Evolutionary conservation across 768 basidiomycete species (phyloP), one percentile per base, ranked within the genome.

Genomic region (Trametes meyenii): DNA sequence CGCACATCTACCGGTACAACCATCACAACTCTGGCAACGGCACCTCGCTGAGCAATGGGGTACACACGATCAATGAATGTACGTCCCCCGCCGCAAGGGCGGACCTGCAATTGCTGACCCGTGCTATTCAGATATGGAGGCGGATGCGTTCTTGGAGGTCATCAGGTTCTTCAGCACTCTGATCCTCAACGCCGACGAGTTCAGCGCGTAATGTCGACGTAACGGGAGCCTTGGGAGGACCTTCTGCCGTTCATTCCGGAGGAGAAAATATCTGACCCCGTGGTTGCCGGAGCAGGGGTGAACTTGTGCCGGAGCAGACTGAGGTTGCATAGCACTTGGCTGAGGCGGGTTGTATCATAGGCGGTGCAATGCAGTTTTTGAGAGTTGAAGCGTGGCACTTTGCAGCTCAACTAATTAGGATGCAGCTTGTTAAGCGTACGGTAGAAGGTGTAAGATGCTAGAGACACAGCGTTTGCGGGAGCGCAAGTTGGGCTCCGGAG

Each of bases 1-100:
- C 63, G 36, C 75, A 81, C 62, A 81, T 82, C 58, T 80, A 80
- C 72, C 79, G 81, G 43, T 83, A 80, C 66, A 70, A 66, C 52
- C 71, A 75, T 61, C 63, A 65, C 42, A 65, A 65, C 53, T 55
- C 62, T 3, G 67, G 63, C 2, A 63, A 65, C 55, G 60, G 59
- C 6, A 63, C 63, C 29, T 64, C 64, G 42, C 50, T 71, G 55
- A 45, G 54, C 26, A 64, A 65, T 23, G 67, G 67, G 4, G 66
- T 70, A 38, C 73, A 74, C 59, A 72, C 73, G 10, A 61, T 73
- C 17, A 71, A 73, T 64, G 73, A 74, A 64, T 60, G 73, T 73
- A 58, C 52, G 67, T 67, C 2, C 2, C 49, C 36, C 11, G 23
- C 16, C 13, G 33, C 45, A 56, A 17, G 23, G 19, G 1, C 40